phyloP scores from a whole-genome alignment of 495 filamentous ascomycete species.

The Durotheca rogersii region DNA sequence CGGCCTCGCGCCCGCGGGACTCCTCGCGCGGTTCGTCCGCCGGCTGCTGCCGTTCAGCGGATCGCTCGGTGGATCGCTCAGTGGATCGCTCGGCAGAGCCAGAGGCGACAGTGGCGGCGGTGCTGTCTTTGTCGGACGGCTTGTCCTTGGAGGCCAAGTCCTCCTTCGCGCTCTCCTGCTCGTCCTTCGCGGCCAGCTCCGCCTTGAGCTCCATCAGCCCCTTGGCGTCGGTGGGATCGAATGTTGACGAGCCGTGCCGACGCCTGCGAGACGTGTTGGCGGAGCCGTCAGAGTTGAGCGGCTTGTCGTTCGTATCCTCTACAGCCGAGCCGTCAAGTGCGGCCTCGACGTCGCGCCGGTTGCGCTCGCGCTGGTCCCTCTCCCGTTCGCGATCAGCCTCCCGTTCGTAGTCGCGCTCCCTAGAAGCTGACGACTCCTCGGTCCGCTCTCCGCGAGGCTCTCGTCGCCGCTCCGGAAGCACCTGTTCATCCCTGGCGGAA shows the following conservation, averaged over 20 bases:
- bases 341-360: constrained; percentile 31
- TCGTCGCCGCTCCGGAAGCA: constrained; percentile 22
- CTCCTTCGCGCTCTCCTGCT: constrained; percentile 32
- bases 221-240: constrained; percentile 54
- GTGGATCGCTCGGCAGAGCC: constrained; percentile 27
- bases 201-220: constrained; percentile 50
- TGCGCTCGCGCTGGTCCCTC: constrained; percentile 30
- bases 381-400: constrained; percentile 39
- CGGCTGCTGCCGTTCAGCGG: too few relatives aligned
- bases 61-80: too few relatives aligned
- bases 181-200: constrained; percentile 43
- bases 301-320: constrained; percentile 24
- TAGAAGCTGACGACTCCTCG: constrained; percentile 24
- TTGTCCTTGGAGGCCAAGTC: constrained; percentile 29
- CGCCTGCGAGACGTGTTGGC: constrained; percentile 34
- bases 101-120: constrained; percentile 22
- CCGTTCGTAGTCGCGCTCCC: constrained; percentile 40
- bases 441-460: constrained; percentile 33
- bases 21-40: constrained; percentile 37
- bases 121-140: constrained; percentile 21
- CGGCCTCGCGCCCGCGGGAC: constrained; percentile 41
- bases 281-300: constrained; percentile 23
- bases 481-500: constrained; percentile 27
- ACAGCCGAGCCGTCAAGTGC: constrained; percentile 29
- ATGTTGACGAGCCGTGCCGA: constrained; percentile 38